These are phyloP conservation scores for Agrocybe pediades DNA, from an alignment of 768 basidiomycete species.

Conservation along the genomic window DNA sequence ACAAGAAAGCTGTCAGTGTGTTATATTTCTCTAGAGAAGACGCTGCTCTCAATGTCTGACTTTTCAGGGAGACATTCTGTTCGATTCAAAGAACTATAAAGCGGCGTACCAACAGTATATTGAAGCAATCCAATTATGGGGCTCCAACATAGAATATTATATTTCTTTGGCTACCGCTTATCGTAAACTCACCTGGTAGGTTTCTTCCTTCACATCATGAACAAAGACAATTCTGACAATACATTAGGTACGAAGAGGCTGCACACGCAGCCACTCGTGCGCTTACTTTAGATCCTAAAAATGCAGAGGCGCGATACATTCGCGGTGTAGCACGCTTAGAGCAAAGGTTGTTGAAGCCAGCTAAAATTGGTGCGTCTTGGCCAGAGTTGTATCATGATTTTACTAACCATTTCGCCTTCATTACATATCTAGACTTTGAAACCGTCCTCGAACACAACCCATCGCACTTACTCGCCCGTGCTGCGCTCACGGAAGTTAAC, in stretches of 20 bases:
- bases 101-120: slow-evolving; percentile 34
- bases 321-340: slow-evolving; percentile 42
- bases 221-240: slow-evolving; percentile 5
- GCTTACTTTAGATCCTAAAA: slow-evolving; percentile 36
- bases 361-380: slow-evolving; percentile 27
- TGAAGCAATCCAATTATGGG: slow-evolving; percentile 33
- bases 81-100: slow-evolving; percentile 29
- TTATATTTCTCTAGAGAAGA: background rate
- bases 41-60: background rate
- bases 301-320: slow-evolving; percentile 41
- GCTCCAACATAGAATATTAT: slow-evolving; percentile 33
- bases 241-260: slow-evolving; percentile 35
- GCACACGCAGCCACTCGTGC: slow-evolving; percentile 39
- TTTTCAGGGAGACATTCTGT: slow-evolving; percentile 35
- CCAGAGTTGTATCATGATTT: background rate
- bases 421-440: slow-evolving; percentile 31
- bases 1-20: slow-evolving; percentile 20
- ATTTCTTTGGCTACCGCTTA: slow-evolving; percentile 37
- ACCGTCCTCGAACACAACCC: slow-evolving; percentile 34
- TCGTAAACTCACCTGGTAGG: slow-evolving; percentile 36
- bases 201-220: background rate
- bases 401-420: background rate
- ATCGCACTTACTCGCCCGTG: slow-evolving; percentile 24
- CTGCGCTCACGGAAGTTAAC: slow-evolving; percentile 27
- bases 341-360: slow-evolving; percentile 28